These are phyloP conservation scores for Linum trigynum DNA, from an alignment of 345 rosid genomes.

Conservation along the genomic window DNA sequence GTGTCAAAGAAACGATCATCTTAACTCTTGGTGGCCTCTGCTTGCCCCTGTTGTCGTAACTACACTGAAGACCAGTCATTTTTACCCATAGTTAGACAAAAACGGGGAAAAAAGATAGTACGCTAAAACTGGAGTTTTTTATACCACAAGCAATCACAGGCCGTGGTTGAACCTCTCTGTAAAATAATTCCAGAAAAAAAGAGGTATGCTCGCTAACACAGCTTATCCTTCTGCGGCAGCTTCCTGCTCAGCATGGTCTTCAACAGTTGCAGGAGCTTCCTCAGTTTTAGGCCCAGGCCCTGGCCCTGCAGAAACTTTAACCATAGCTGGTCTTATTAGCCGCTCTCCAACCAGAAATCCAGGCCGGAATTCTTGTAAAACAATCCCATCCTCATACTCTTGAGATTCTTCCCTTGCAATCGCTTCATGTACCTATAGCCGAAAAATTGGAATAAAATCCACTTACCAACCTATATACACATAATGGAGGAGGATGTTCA, in stretches of 20 bases:
- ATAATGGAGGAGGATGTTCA: no score
- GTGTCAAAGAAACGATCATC: no score
- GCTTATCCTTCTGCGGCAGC: neutral
- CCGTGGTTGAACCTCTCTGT: neutral
- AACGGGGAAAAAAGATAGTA: no score
- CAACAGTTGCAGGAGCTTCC: neutral
- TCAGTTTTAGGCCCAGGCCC: slow-evolving; percentile 53
- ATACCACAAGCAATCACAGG: neutral
- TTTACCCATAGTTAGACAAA: no score
- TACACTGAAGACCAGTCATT: no score
- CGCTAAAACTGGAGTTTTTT: neutral
- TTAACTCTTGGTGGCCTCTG: no score
- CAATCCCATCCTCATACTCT: slow-evolving; percentile 68
- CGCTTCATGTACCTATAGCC: slow-evolving; percentile 79
- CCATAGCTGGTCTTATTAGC: slow-evolving; percentile 92
- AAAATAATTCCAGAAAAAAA: neutral
- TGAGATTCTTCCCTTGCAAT: slow-evolving; percentile 81
- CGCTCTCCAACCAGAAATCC: slow-evolving; percentile 80
- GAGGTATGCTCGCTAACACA: no score
- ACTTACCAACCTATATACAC: no score
- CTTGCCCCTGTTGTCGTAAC: no score
- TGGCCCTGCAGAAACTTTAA: slow-evolving; percentile 96
- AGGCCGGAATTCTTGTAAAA: slow-evolving; percentile 76
- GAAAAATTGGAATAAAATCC: slow-evolving; percentile 2
- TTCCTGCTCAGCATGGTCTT: neutral